These are phyloP conservation scores for Debaryomycetaceae sp. DNA, from an alignment of 1,139 yeast species.

Conservation along the genomic window DNA sequence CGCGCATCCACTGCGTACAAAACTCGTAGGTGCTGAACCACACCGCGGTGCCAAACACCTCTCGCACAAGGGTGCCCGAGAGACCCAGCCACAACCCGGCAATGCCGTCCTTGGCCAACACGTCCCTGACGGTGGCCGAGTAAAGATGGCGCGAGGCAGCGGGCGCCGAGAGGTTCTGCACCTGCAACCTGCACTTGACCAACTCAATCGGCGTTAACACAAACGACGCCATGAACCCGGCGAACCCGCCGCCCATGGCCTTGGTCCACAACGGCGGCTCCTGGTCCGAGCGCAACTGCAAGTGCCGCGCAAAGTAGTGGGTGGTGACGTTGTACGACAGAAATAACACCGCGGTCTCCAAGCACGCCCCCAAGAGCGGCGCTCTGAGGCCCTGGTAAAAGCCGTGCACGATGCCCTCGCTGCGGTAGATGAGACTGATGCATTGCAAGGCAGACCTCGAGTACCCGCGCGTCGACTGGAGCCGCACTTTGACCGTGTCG, in stretches of 20 bases:
- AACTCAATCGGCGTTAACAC: conserved; percentile 87
- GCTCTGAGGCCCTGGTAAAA: conserved; percentile 65
- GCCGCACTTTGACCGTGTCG: conserved; percentile 85
- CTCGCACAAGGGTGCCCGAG: conserved; percentile 76
- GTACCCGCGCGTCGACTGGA: conserved; percentile 50
- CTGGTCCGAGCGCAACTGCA: conserved; percentile 15
- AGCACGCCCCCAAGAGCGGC: conserved; percentile 82
- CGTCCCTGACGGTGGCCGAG: conserved; percentile 34
- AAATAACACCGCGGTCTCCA: conserved; percentile 76
- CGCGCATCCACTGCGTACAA: conserved; percentile 36
- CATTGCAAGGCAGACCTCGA: conserved; percentile 46
- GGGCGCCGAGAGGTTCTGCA: conserved; percentile 19
- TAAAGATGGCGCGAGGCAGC: conserved; percentile 12
- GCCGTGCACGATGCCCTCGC: conserved; percentile 60
- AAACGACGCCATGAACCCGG: conserved; percentile 82
- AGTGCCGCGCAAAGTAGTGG: conserved; percentile 12
- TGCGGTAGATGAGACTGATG: conserved; percentile 50
- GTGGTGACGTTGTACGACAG: conserved; percentile 45
- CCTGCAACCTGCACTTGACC: conserved; percentile 84
- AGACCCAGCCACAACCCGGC: conserved; percentile 75
- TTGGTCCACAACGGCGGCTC: conserved; percentile 35
- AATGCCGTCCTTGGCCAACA: conserved; percentile 51
- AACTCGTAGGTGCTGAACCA: conserved; percentile 91
- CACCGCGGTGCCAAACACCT: conserved; percentile 84
- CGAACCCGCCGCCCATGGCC: conserved; percentile 67